Percentiles rank a stretch among this genome's conserved stretches.
Evolutionary conservation across 169 alveolate species (phyloP).

Genomic region (Plasmodium blacklocki): DNA sequence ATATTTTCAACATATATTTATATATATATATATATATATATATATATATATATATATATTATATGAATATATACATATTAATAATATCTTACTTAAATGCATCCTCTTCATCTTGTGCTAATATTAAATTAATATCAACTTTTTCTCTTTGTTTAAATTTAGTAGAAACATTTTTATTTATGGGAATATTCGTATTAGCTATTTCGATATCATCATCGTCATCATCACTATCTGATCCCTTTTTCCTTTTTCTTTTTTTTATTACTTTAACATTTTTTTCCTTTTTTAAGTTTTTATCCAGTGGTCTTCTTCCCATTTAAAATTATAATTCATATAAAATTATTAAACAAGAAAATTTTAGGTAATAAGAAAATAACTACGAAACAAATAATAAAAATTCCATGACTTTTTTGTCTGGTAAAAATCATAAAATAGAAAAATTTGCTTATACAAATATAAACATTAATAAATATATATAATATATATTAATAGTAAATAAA

Average conservation of each 20-base stretch:
- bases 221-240: constrained; percentile 69
- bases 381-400: no score
- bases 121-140: constrained; percentile 80
- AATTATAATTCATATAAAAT: background rate
- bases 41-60: background rate
- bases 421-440: background rate
- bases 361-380: no score
- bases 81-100: constrained; percentile 78
- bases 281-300: constrained; percentile 14
- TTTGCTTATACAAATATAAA: background rate
- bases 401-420: background rate
- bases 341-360: no score
- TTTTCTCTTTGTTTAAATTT: constrained; percentile 81
- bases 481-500: background rate
- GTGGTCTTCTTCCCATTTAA: constrained; percentile 72
- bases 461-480: background rate
- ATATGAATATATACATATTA: background rate
- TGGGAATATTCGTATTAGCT: constrained; percentile 27
- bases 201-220: constrained; percentile 70
- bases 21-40: constrained; percentile 15
- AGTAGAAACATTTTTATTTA: constrained; percentile 47
- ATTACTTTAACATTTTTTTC: constrained; percentile 17
- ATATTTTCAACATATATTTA: constrained; percentile 7
- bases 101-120: constrained; percentile 86
- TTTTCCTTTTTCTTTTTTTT: constrained; percentile 70